Percentiles rank a stretch among this genome's conserved stretches.
Evolutionary conservation across 371 early-diverging fungal species (phyloP).

Genomic region (Aphelidium insulamus): DNA sequence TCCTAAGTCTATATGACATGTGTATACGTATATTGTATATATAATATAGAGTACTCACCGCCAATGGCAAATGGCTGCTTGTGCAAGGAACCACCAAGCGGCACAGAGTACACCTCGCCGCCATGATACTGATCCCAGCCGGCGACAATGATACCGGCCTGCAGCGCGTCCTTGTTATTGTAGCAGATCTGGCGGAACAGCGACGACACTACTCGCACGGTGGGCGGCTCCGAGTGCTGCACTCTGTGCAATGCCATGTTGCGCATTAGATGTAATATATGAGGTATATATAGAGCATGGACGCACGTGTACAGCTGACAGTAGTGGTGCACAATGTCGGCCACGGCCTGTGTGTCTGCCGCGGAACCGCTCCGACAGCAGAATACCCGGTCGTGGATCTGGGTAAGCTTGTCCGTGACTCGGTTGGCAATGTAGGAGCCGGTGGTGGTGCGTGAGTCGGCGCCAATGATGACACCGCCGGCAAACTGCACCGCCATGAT

Average conservation of each 20-base stretch:
- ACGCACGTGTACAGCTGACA: slow-evolving; percentile 62
- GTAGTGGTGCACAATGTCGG: slow-evolving; percentile 84
- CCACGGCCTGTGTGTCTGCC: slow-evolving; percentile 97
- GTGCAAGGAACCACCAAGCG: slow-evolving; percentile 87
- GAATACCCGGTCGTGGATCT: slow-evolving; percentile 85
- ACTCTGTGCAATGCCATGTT: slow-evolving; percentile 20
- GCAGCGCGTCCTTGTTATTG: slow-evolving; percentile 68
- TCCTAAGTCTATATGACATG: no score
- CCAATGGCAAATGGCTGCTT: slow-evolving; percentile 87
- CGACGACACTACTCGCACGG: slow-evolving; percentile 76
- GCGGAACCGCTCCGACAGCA: slow-evolving; percentile 97
- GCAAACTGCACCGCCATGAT: slow-evolving; percentile 95
- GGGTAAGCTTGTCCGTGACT: slow-evolving; percentile 97
- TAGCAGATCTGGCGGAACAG: slow-evolving; percentile 90
- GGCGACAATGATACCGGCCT: slow-evolving; percentile 96
- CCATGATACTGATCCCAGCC: slow-evolving; percentile 92
- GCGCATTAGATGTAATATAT: not conserved
- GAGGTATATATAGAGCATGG: not conserved
- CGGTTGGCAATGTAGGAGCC: slow-evolving; percentile 95
- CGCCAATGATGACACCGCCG: slow-evolving; percentile 94
- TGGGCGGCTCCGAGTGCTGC: slow-evolving; percentile 60
- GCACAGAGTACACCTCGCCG: slow-evolving; percentile 80
- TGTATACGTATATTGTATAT: no score
- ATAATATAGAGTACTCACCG: slow-evolving; percentile 32
- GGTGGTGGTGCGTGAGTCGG: slow-evolving; percentile 95